Base-by-base conservation (phyloP, 108 stramenopile genomes). In the Nannochloropsis salina region DNA sequence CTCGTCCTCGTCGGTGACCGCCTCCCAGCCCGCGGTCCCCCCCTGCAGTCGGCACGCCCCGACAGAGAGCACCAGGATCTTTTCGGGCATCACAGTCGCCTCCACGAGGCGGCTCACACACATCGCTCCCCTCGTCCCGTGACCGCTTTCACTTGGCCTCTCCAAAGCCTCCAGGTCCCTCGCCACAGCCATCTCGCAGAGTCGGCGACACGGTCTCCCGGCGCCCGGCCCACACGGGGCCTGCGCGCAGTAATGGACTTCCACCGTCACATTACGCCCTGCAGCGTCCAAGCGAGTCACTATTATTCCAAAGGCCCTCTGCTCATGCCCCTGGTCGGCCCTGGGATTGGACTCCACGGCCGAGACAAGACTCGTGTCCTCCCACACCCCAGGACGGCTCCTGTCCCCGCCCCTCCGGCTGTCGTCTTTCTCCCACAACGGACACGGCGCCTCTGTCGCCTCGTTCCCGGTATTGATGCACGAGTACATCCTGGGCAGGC, bases 231-330 rank as follows among this genome's bases (percentile, higher is more conserved):
- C 61, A n/a, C 61, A n/a, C n/a, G 6, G 4, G 6, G 61, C 61
- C 15, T n/a, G 61, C 20, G 61, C 61, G 61, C 61, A 74, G n/a
- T 74, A 74, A 74, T 74, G 61, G 20, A 74, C 61, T 74, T 74
- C 61, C 3, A 74, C 61, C 61, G 61, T 74, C 3, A 74, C 4
- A n/a, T n/a, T 8, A 4, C 61, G 61, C 61, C 61, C 61, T n/a
- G 20, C 15, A 74, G 61, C 20, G n/a, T n/a, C n/a, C 4, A 74
- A n/a, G 15, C 61, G 61, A 74, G 20, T 74, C 61, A 74, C 1
- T n/a, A 74, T n/a, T 74, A 74, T n/a, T n/a, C 61, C 61, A n/a
- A 74, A 74, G n/a, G 61, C 61, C 61, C n/a, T n/a, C 61, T 6
- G 61, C 61, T n/a, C 61, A 0, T 31, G 31, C n/a, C 61, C 61